Percentiles rank a stretch among this genome's conserved stretches.
Evolutionary conservation across 371 early-diverging fungal genomes (phyloP).

Genomic region (Mortierella sp.): DNA sequence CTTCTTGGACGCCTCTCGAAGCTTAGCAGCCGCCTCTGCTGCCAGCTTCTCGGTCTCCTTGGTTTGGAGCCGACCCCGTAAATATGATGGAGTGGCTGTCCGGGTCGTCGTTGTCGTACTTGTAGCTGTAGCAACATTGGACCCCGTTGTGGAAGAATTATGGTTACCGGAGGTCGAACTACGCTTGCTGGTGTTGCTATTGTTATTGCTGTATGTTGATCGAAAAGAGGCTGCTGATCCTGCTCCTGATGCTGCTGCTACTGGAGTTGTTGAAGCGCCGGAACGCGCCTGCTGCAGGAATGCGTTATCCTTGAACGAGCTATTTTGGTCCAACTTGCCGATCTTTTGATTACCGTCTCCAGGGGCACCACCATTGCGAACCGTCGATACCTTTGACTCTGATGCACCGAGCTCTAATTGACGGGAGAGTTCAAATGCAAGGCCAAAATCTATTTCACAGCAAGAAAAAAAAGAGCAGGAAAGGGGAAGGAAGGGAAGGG

Average conservation of each 20-base stretch:
- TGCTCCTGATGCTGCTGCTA: background rate
- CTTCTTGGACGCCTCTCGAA: constrained; percentile 29
- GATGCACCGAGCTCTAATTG: constrained; percentile 20
- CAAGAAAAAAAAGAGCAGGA: too few relatives aligned
- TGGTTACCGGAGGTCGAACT: background rate
- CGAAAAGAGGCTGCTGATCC: background rate
- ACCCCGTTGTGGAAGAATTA: background rate
- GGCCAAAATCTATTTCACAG: constrained; percentile 21
- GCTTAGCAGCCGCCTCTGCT: constrained; percentile 8
- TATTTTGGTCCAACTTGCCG: constrained; percentile 27
- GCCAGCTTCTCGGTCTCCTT: constrained; percentile 26
- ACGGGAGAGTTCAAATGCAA: constrained; percentile 30
- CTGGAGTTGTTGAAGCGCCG: constrained; percentile 3
- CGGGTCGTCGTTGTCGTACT: background rate
- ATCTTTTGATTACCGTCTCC: constrained; percentile 10
- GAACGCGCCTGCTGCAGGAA: constrained; percentile 20
- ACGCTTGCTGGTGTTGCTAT: background rate
- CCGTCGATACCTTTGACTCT: background rate
- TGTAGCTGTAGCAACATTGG: background rate
- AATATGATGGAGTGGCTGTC: constrained; percentile 6
- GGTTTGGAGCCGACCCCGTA: constrained; percentile 3
- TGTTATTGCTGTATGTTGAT: background rate
- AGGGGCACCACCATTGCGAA: background rate
- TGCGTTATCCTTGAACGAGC: constrained; percentile 28
- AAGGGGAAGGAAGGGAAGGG: too few relatives aligned